Evolutionary conservation across 2,329 filamentous ascomycete genomes (phyloP).

Genomic region (Epicoccum sorghinum): DNA sequence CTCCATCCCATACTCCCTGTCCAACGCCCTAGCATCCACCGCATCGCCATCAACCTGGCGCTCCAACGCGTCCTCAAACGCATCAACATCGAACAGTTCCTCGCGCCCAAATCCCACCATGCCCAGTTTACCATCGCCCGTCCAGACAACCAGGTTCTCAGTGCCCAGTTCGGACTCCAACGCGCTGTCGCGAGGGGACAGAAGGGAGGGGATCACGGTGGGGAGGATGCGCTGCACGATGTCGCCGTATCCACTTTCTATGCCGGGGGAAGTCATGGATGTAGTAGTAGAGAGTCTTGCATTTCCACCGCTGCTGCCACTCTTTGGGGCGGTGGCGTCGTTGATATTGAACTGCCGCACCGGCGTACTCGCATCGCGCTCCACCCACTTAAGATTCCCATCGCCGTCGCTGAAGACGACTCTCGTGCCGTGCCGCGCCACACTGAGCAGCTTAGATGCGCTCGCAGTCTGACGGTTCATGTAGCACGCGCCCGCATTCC

Average conservation of each 20-base stretch:
- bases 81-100: constrained; percentile 34
- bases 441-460: constrained; percentile 78
- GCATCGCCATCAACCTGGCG: constrained; percentile 49
- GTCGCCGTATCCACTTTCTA: constrained; percentile 56
- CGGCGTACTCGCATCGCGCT: constrained; percentile 72
- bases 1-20: constrained; percentile 67
- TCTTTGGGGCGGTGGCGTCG: constrained; percentile 21
- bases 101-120: constrained; percentile 61
- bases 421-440: constrained; percentile 79
- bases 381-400: constrained; percentile 87
- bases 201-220: constrained; percentile 45
- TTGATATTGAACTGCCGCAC: constrained; percentile 66
- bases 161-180: constrained; percentile 30
- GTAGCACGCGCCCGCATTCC: constrained; percentile 52
- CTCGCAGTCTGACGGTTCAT: constrained; percentile 82
- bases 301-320: too few relatives aligned
- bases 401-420: constrained; percentile 84
- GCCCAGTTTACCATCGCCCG: constrained; percentile 78
- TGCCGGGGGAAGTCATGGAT: neutral
- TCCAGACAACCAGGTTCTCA: constrained; percentile 84
- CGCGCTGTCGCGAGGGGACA: neutral
- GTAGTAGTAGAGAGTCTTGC: neutral
- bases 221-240: constrained; percentile 82
- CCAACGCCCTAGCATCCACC: constrained; percentile 56
- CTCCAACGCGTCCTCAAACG: constrained; percentile 44